phyloP scores from a whole-genome alignment of 2,329 filamentous ascomycete species.

The Hypoxylon sp. region DNA sequence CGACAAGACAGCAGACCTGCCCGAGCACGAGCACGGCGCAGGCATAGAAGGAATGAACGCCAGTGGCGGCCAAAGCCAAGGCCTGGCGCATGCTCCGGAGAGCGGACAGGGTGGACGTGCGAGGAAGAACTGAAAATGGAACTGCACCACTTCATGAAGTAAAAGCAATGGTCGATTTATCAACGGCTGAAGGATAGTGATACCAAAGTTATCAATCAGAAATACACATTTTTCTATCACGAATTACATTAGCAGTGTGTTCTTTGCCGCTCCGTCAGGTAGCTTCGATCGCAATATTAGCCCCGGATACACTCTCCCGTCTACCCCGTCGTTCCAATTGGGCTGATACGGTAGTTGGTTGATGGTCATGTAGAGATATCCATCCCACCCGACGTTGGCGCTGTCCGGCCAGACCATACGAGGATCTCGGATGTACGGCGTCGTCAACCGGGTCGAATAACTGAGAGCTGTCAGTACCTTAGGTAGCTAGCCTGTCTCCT shows the following conservation, averaged over 20 bases:
- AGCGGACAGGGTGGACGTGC: constrained; percentile 57
- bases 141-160: background rate
- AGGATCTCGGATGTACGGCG: constrained; percentile 57
- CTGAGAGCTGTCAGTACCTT: constrained; percentile 23
- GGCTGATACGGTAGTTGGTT: constrained; percentile 63
- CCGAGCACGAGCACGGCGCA: constrained; percentile 60
- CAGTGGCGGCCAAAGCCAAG: constrained; percentile 60
- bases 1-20: constrained; percentile 63
- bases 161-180: background rate
- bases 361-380: constrained; percentile 62
- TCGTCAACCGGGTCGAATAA: constrained; percentile 52
- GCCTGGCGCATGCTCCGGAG: constrained; percentile 55
- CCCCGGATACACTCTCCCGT: constrained; percentile 57
- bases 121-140: constrained; percentile 15
- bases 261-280: constrained; percentile 56
- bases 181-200: background rate
- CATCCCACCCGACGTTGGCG: constrained; percentile 57
- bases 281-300: constrained; percentile 59
- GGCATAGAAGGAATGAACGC: constrained; percentile 57
- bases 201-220: background rate
- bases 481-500: background rate
- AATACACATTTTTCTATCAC: background rate
- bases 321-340: constrained; percentile 60
- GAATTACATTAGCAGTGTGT: constrained; percentile 43
- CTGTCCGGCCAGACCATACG: constrained; percentile 60